phyloP scores from a whole-genome alignment of 805 yeast genomes.

The Wickerhamomyces tratensis region DNA sequence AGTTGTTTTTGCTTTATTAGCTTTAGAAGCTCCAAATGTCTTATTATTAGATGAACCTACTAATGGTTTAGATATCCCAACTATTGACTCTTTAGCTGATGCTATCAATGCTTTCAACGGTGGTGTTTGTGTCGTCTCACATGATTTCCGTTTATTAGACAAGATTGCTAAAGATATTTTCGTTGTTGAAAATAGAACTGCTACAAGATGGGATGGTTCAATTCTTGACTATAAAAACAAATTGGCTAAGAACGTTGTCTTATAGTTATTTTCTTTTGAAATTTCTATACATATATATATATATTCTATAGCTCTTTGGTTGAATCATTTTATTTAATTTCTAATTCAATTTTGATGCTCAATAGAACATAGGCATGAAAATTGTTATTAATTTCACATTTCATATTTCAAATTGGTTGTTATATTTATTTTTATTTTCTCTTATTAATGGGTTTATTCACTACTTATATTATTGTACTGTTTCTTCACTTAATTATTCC shows the following conservation, averaged over 20 bases:
- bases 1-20: slow-evolving; percentile 94
- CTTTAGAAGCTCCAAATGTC: slow-evolving; percentile 92
- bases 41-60: slow-evolving; percentile 98
- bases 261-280: slow-evolving; percentile 23
- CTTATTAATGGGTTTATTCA: too few relatives aligned
- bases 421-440: too few relatives aligned
- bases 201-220: slow-evolving; percentile 92
- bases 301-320: not conserved
- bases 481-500: too few relatives aligned
- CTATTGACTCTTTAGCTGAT: slow-evolving; percentile 94
- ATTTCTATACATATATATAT: too few relatives aligned
- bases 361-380: too few relatives aligned
- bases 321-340: not conserved
- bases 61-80: slow-evolving; percentile 96
- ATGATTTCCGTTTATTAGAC: slow-evolving; percentile 96
- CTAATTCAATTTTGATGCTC: too few relatives aligned
- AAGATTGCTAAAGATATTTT: slow-evolving; percentile 95
- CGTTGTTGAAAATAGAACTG: slow-evolving; percentile 92
- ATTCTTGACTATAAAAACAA: slow-evolving; percentile 89
- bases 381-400: too few relatives aligned
- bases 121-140: slow-evolving; percentile 98
- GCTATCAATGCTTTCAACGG: slow-evolving; percentile 93
- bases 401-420: too few relatives aligned
- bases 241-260: slow-evolving; percentile 84
- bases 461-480: too few relatives aligned